Percentiles rank a stretch among this genome's conserved stretches.
Evolutionary conservation across 768 basidiomycete species (phyloP).

Genomic region (Tricholoma hemisulphureum): DNA sequence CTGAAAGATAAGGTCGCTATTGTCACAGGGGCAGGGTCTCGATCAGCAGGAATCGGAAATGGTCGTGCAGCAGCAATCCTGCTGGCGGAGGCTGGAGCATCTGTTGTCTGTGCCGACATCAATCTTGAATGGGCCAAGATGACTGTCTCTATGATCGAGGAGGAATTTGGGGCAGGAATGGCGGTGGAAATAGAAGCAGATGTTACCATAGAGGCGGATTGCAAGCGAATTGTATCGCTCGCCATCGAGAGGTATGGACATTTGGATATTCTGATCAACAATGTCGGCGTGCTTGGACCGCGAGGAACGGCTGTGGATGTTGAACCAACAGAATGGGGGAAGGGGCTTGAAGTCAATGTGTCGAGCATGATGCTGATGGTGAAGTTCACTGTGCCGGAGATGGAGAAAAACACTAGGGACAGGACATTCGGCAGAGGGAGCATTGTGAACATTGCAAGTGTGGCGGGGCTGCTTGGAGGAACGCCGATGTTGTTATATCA

Average conservation of each 20-base stretch:
- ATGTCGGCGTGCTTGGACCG: conserved; percentile 40
- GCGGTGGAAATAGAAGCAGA: conserved; percentile 36
- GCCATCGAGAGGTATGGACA: conserved; percentile 36
- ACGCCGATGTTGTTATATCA: conserved; percentile 41
- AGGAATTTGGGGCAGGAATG: conserved; percentile 34
- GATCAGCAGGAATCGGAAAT: conserved; percentile 40
- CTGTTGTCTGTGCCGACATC: conserved; percentile 37
- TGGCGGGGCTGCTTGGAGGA: conserved; percentile 38
- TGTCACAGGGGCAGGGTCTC: conserved; percentile 43
- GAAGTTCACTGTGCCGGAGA: conserved; percentile 42
- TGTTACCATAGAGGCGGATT: conserved; percentile 34
- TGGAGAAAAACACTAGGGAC: conserved; percentile 34
- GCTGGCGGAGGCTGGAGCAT: conserved; percentile 40
- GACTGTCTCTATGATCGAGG: conserved; percentile 39
- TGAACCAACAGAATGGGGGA: conserved; percentile 33
- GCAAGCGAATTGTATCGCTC: conserved; percentile 34
- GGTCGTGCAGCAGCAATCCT: conserved; percentile 42
- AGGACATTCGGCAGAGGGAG: conserved; percentile 34
- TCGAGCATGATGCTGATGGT: conserved; percentile 46
- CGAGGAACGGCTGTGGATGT: conserved; percentile 39
- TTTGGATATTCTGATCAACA: conserved; percentile 43
- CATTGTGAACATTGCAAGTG: conserved; percentile 43
- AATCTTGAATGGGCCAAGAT: conserved; percentile 35
- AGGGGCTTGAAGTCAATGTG: conserved; percentile 38
- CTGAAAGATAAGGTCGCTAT: conserved; percentile 37